phyloP scores from a whole-genome alignment of 176 grass and related monocot genomes.

The Hsuehochloa calcarea region DNA sequence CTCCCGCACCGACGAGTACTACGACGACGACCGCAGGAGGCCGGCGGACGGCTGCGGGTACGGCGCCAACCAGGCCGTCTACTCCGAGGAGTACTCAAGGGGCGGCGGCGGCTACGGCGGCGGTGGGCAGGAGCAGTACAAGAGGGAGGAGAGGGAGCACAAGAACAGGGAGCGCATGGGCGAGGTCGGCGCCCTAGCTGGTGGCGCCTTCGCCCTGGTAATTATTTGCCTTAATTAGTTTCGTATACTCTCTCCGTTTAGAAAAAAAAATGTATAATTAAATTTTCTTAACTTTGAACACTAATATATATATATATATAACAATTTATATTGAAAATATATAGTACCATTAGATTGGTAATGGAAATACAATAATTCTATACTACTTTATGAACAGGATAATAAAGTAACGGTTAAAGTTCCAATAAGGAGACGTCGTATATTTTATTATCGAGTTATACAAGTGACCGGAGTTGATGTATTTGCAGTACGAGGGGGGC shows the following conservation, averaged over 20 bases:
- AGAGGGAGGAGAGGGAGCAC: conserved; percentile 63
- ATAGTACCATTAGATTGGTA: too few species aligned
- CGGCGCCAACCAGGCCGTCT: conserved; percentile 8
- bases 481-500: conserved; percentile 62
- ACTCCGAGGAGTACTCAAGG: conserved; percentile 23
- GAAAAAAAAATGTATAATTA: too few species aligned
- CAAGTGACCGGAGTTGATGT: too few species aligned
- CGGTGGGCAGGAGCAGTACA: conserved; percentile 37
- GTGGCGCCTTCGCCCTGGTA: conserved; percentile 64
- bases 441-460: too few species aligned
- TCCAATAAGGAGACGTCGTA: too few species aligned
- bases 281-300: too few species aligned
- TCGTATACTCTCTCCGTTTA: too few species aligned
- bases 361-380: too few species aligned
- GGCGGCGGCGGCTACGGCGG: background rate
- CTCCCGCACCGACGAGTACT: conserved; percentile 33
- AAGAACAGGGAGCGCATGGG: conserved; percentile 73
- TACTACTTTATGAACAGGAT: too few species aligned
- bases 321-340: too few species aligned
- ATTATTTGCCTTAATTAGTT: background rate
- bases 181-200: conserved; percentile 49
- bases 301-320: too few species aligned
- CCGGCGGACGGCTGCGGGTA: conserved; percentile 5
- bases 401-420: too few species aligned
- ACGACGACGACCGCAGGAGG: conserved; percentile 1